Base-by-base conservation (phyloP, 176 grass and related monocot species). In the Aegilops sharonensis region DNA sequence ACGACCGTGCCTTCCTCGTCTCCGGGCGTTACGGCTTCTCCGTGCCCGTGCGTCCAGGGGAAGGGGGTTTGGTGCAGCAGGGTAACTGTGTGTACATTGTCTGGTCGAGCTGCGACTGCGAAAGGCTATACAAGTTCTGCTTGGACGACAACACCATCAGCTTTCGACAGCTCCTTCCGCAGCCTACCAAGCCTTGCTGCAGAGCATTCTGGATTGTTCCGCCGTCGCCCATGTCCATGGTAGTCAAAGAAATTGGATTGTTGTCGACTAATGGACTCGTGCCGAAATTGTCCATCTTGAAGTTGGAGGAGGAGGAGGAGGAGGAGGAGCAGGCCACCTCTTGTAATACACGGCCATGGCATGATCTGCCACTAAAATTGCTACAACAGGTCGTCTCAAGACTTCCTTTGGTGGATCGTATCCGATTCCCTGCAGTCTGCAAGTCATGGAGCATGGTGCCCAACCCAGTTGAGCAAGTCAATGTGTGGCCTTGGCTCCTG, bases 401-500 rank as follows among this genome's bases (percentile, higher is more conserved):
- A 9, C 37, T 40, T 40, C 7, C 37, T 40, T 40, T 40, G 37
- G 37, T 40, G 37, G 37, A 40, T 40, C 37, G 37, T 40, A 9
- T 40, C 37, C 8, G 37, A 40, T 40, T 72, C 40, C 69, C 21
- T 5, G 35, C 36, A 11, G 36, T 72, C 0, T 72, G 69, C 36
- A 72, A 42, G 69, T 42, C 69, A 43, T 72, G 69, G 69, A 72
- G 69, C 69, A 23, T 72, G 4, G 69, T 72, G 69, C 6, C 36
- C 21, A 72, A 72, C 69, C 69, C 21, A 4, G 69, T 72, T 42
- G 36, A 72, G 36, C 36, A 72, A 24, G 69, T 10, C 69, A 72
- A 42, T 36, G 69, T 24, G 21, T 72, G 69, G 69, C 69, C 69
- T 72, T 72, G 68, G 68, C 68, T 72, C 36, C 39, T 72, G 36